These are phyloP conservation scores for Coemansia asiatica DNA, from an alignment of 192 early-diverging fungal genomes.

Conservation along the genomic window DNA sequence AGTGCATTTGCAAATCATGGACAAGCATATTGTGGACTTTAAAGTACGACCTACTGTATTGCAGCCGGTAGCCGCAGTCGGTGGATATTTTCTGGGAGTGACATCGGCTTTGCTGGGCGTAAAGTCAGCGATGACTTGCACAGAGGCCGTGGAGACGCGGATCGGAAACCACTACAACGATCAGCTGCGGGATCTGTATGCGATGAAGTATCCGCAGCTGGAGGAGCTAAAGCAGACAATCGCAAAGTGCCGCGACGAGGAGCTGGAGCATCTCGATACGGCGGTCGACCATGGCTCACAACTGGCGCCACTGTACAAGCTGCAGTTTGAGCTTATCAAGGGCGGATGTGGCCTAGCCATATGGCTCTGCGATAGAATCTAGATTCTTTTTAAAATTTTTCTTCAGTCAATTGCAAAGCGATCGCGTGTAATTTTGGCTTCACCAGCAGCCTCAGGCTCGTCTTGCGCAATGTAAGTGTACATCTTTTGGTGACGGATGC, in stretches of 20 bases:
- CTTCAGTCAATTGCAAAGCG: constrained; percentile 36
- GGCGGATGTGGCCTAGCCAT: constrained; percentile 91
- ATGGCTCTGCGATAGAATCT: constrained; percentile 84
- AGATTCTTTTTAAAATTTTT: constrained; percentile 16
- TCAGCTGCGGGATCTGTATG: constrained; percentile 81
- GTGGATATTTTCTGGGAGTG: constrained; percentile 83
- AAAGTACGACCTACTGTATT: constrained; percentile 84
- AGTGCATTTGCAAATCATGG: constrained; percentile 76
- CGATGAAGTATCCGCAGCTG: constrained; percentile 68
- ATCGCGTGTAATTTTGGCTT: constrained; percentile 14
- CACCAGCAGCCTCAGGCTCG: constrained; percentile 14
- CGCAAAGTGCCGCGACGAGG: constrained; percentile 89
- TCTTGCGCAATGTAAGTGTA: constrained; percentile 21
- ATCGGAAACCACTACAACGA: constrained; percentile 97
- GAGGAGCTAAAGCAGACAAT: constrained; percentile 63
- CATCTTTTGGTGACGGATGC: constrained; percentile 28
- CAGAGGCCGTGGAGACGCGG: constrained; percentile 94
- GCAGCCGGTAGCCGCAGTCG: constrained; percentile 81
- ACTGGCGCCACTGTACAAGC: constrained; percentile 77
- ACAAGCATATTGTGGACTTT: constrained; percentile 70
- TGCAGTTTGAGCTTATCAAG: constrained; percentile 75
- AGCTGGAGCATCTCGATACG: constrained; percentile 90
- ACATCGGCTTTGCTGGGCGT: constrained; percentile 88
- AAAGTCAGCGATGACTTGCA: constrained; percentile 98
- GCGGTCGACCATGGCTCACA: constrained; percentile 82